phyloP scores from a whole-genome alignment of 2,329 filamentous ascomycete species.

The Ilyonectria robusta region DNA sequence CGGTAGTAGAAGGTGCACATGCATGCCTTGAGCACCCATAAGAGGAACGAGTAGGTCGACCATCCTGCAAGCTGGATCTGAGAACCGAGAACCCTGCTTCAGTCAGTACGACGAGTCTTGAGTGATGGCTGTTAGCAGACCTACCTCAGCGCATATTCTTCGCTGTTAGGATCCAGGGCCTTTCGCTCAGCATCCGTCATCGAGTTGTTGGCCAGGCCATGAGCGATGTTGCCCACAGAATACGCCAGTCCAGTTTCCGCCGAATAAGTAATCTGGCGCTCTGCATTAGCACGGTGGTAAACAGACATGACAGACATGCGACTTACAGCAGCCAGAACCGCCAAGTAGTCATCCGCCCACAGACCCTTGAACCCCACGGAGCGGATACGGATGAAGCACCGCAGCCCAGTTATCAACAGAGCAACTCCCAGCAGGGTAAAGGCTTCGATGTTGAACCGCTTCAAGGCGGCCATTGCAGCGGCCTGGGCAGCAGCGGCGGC shows the following conservation, averaged over 20 bases:
- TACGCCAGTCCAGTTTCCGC: slow-evolving; percentile 67
- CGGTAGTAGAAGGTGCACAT: slow-evolving; percentile 70
- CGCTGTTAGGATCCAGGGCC: slow-evolving; percentile 57
- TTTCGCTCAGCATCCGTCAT: slow-evolving; percentile 67
- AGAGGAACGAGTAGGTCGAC: slow-evolving; percentile 66
- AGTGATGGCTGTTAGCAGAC: slow-evolving; percentile 4
- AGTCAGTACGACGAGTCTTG: neutral
- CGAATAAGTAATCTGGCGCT: slow-evolving; percentile 63
- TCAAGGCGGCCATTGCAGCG: slow-evolving; percentile 32
- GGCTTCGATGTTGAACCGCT: slow-evolving; percentile 50
- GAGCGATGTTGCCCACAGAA: slow-evolving; percentile 62
- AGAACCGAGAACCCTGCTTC: slow-evolving; percentile 64
- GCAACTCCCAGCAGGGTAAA: slow-evolving; percentile 65
- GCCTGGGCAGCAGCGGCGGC: slow-evolving; percentile 35
- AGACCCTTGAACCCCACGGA: slow-evolving; percentile 65
- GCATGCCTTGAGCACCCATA: slow-evolving; percentile 71
- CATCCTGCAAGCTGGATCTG: slow-evolving; percentile 71
- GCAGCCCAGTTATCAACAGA: slow-evolving; percentile 63
- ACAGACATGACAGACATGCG: neutral
- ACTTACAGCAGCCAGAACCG: slow-evolving; percentile 66
- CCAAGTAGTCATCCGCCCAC: slow-evolving; percentile 71
- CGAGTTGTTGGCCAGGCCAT: slow-evolving; percentile 69
- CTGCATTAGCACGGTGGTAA: neutral
- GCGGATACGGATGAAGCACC: slow-evolving; percentile 64
- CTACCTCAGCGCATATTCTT: slow-evolving; percentile 60